Evolutionary conservation across 2,329 filamentous ascomycete genomes (phyloP), one percentile per base, ranked within the genome.

Genomic region (Fusarium miscanthi): DNA sequence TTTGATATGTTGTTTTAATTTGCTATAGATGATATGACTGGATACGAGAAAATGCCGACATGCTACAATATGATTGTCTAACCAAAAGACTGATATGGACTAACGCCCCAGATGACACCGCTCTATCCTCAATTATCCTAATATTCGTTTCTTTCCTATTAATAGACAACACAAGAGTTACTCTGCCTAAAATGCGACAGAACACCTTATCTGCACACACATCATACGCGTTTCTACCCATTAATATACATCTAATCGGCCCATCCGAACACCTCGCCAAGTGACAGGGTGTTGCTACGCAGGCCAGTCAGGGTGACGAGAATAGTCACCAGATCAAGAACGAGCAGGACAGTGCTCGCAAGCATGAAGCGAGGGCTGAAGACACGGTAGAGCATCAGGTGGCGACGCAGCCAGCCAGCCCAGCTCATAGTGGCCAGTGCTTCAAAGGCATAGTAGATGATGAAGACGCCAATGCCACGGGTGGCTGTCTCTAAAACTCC

Each of bases 351-450:
- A 7, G 88, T 83, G 0, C 90, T 91, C 0, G 92, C 94, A 80
- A 94, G 88, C 92, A 99, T 93, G 84, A 95, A 99, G 33, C 95
- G 85, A 51, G 96, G 96, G 82, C 89, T 92, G 79, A 99, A 99
- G 46, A 99, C 94, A 45, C 96, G 89, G 83, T 96, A 99, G 35
- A 99, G 87, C 96, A 99, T 99, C 71, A 99, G 87, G 84, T 99
- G 96, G 57, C 96, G 88, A 59, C 96, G 87, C 77, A 99, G 83
- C 84, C 94, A 91, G 3, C 93, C 95, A 0, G 95, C 94, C 92
- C 95, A 98, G 81, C 93, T 90, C 76, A 96, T 97, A 8, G 95
- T 97, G 0, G 94, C 93, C 27, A 97, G 83, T 33, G 92, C 92
- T 79, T 98, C 89, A 13, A 93, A 92, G 9, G 93, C 93, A 79